These are phyloP conservation scores for Sanghuangporus baumii DNA, from an alignment of 1,284 basidiomycete species.

Conservation along the genomic window DNA sequence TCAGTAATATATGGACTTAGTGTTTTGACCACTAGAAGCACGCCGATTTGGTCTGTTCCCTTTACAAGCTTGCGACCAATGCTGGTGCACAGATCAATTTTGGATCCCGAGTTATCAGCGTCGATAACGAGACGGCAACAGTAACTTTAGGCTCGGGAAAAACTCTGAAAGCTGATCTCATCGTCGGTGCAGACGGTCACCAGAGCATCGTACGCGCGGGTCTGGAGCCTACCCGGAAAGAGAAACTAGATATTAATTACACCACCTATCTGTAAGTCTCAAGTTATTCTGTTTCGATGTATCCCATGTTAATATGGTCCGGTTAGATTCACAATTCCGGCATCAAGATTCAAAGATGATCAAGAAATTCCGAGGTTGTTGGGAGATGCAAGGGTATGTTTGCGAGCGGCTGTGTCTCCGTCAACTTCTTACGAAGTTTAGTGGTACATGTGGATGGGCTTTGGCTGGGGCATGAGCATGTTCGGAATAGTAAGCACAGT, in stretches of 20 bases:
- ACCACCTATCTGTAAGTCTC: conserved; percentile 4
- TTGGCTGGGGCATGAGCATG: neutral
- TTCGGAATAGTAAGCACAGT: neutral
- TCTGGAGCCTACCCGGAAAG: neutral
- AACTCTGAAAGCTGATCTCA: conserved; percentile 46
- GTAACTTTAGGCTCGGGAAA: conserved; percentile 42
- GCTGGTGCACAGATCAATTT: conserved; percentile 39
- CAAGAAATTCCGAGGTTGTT: neutral
- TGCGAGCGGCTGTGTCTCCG: too few species aligned
- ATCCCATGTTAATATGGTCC: neutral
- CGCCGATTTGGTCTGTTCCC: conserved; percentile 38
- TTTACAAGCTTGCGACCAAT: conserved; percentile 40
- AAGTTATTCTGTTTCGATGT: neutral
- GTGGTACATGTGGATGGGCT: conserved; percentile 13
- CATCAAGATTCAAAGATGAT: neutral
- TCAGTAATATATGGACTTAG: neutral
- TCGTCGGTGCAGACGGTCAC: conserved; percentile 60
- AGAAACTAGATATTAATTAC: neutral
- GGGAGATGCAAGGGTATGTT: neutral
- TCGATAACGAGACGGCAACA: conserved; percentile 28
- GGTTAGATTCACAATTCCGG: neutral
- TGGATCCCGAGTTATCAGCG: conserved; percentile 31
- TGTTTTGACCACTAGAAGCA: conserved; percentile 28
- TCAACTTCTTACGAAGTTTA: neutral
- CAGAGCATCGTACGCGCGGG: conserved; percentile 28